Evolutionary conservation across 306 rosid species (phyloP), one percentile per base, ranked within the genome.

Genomic region (Acacia crassicarpa): DNA sequence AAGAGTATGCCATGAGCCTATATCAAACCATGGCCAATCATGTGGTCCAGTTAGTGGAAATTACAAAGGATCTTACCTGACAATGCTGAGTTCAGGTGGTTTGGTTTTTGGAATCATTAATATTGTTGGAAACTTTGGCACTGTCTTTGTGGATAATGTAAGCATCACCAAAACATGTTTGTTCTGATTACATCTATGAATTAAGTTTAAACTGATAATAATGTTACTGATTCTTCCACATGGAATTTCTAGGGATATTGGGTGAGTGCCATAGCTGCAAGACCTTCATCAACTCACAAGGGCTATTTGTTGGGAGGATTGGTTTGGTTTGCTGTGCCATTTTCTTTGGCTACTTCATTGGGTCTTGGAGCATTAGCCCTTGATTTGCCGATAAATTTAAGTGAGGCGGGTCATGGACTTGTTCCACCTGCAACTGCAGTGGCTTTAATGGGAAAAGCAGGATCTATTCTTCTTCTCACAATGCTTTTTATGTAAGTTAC

Each of bases 271-370:
- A 95, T 95, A 44, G 98, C 97, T 20, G 97, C 98, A 44, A 78
- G 98, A 72, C 98, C 98, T 38, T 93, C 98, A 80, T 95, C 97
- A 59, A 95, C 98, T 75, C 98, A 93, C 54, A 95, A 95, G 84
- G 97, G 97, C 41, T 95, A 95, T 80, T 86, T 95, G 92, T 83
- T 95, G 89, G 98, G 98, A 74, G 98, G 98, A 27, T 78, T 95
- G 83, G 97, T 95, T 66, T 95, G 98, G 98, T 95, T 95, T 90
- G 98, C 98, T 5, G 98, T 95, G 80, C 98, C 98, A 76, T 95
- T 95, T 85, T 91, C 98, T 75, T 88, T 95, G 81, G 98, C 98
- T 41, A 95, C 98, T 78, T 87, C 98, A 71, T 83, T 95, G 38
- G 98, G 97, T 80, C 71, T 95, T 41, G 98, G 98, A 80, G 98